Percentiles rank a stretch among this genome's conserved stretches.
Conservation (phyloP, 495 filamentous ascomycete species). For the Chaetomidium leptoderma region DNA sequence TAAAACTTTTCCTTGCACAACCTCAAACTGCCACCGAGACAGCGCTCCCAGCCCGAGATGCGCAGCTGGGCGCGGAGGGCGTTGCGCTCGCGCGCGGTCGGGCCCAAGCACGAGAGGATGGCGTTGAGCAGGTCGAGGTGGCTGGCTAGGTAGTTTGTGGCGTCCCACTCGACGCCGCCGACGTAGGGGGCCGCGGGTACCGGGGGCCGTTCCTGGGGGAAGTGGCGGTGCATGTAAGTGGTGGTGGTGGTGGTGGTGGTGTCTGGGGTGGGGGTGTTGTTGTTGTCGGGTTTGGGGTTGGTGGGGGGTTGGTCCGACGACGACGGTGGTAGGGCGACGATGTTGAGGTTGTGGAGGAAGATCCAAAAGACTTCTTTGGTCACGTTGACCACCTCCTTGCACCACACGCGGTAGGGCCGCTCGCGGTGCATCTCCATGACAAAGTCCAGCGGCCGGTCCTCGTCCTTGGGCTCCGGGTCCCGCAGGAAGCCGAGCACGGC, state of each 20-base stretch:
- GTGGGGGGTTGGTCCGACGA: slow-evolving; percentile 27
- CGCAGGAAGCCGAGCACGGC: slow-evolving; percentile 72
- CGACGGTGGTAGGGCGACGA: slow-evolving; percentile 60
- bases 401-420: slow-evolving; percentile 89
- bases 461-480: slow-evolving; percentile 73
- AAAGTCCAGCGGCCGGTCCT: slow-evolving; percentile 72
- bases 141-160: slow-evolving; percentile 88
- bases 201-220: slow-evolving; percentile 81
- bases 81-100: slow-evolving; percentile 70
- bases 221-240: slow-evolving; percentile 65
- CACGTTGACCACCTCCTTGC: slow-evolving; percentile 83
- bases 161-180: slow-evolving; percentile 98
- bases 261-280: background rate
- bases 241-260: slow-evolving; percentile 5
- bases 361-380: slow-evolving; percentile 99
- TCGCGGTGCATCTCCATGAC: slow-evolving; percentile 83
- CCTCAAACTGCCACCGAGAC: slow-evolving; percentile 75
- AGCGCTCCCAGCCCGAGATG: slow-evolving; percentile 87
- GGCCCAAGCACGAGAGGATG: slow-evolving; percentile 71
- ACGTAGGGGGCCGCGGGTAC: slow-evolving; percentile 95
- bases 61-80: slow-evolving; percentile 67
- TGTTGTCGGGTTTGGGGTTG: slow-evolving; percentile 1
- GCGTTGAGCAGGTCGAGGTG: slow-evolving; percentile 93
- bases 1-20: slow-evolving; percentile 99
- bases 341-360: slow-evolving; percentile 88